These are phyloP conservation scores for Exutisphaerella laricina DNA, from an alignment of 2,329 filamentous ascomycete species.

Conservation along the genomic window DNA sequence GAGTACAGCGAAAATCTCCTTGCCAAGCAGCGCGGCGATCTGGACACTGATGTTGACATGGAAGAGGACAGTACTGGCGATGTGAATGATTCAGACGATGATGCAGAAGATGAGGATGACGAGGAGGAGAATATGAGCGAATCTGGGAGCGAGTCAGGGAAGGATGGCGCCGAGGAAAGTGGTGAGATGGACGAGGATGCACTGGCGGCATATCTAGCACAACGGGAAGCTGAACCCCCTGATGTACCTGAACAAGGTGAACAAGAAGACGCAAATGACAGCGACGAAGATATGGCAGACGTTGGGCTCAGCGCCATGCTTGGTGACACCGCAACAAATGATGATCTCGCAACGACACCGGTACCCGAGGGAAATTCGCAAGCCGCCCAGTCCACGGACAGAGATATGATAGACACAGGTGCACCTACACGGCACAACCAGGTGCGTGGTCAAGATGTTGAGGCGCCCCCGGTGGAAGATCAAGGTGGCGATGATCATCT, in stretches of 20 bases:
- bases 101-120: conserved; percentile 33
- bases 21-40: conserved; percentile 29
- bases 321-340: conserved; percentile 4
- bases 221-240: conserved; percentile 27
- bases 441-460: conserved; percentile 3
- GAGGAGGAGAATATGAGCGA: conserved; percentile 29
- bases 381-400: neutral
- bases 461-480: neutral
- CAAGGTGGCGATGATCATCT: conserved; percentile 19
- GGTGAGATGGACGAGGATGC: conserved; percentile 52
- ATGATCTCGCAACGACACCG: neutral
- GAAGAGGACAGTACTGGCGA: conserved; percentile 18
- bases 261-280: conserved; percentile 7
- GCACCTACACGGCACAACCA: conserved; percentile 1
- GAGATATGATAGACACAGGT: conserved; percentile 2
- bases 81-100: conserved; percentile 32
- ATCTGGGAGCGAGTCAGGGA: conserved; percentile 39
- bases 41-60: conserved; percentile 30
- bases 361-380: neutral
- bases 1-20: conserved; percentile 30
- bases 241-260: conserved; percentile 20
- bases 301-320: conserved; percentile 4
- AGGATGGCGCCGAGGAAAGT: conserved; percentile 42
- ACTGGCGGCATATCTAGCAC: conserved; percentile 27
- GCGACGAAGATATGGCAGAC: conserved; percentile 9